Percentiles rank a stretch among this genome's conserved stretches.
These are phyloP conservation scores for Sophora flavescens DNA, from an alignment of 306 rosid species.

Conservation along the genomic window DNA sequence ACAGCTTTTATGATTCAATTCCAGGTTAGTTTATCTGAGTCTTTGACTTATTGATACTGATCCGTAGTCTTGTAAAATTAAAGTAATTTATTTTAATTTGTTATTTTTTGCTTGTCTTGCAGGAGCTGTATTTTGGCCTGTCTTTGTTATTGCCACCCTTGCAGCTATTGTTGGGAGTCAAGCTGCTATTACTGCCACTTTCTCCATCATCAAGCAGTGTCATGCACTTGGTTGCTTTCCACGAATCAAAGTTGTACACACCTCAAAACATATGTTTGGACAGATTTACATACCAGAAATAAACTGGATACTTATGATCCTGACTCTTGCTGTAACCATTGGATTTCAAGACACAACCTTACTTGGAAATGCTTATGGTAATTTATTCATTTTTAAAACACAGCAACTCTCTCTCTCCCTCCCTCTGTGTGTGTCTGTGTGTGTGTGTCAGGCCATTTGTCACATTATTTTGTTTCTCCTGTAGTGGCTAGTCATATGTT, in stretches of 20 bases:
- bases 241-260: conserved; percentile 76
- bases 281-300: conserved; percentile 92
- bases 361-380: conserved; percentile 89
- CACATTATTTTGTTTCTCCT: too few species aligned
- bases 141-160: conserved; percentile 76
- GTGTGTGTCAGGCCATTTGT: too few species aligned
- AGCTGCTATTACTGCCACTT: conserved; percentile 84
- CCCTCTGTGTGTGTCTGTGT: too few species aligned
- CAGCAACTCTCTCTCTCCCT: background rate
- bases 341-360: conserved; percentile 82
- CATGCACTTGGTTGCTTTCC: conserved; percentile 92
- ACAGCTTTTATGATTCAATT: conserved; percentile 74
- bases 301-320: conserved; percentile 90
- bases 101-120: conserved; percentile 39
- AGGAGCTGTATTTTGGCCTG: conserved; percentile 84
- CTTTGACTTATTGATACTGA: conserved; percentile 30
- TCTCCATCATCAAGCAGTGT: conserved; percentile 88
- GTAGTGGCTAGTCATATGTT: too few species aligned
- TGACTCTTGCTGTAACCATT: conserved; percentile 78
- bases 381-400: conserved; percentile 2
- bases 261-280: conserved; percentile 80
- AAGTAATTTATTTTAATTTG: conserved; percentile 28
- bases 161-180: conserved; percentile 90
- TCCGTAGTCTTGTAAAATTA: conserved; percentile 14
- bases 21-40: conserved; percentile 68